phyloP scores from a whole-genome alignment of 306 rosid genomes.

The Luffa aegyptiaca region DNA sequence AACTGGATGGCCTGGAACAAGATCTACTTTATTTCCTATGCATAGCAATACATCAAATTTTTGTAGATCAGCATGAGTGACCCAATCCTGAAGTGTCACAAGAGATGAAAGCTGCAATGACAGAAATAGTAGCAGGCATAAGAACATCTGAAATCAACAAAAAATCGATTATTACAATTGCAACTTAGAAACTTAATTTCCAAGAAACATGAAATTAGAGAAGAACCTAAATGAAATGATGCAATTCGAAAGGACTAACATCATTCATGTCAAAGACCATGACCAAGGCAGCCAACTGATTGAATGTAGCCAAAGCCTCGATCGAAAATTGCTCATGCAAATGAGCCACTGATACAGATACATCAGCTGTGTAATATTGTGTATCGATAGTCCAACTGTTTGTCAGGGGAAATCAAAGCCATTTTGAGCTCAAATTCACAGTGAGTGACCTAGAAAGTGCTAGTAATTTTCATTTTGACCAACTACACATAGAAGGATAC shows the following conservation, averaged over 20 bases:
- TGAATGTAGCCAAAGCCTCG: slow-evolving; percentile 30
- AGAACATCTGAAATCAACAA: background rate
- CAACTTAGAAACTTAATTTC: background rate
- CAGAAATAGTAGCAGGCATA: background rate
- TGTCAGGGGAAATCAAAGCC: background rate
- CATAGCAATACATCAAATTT: slow-evolving; percentile 68
- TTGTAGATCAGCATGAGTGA: slow-evolving; percentile 46
- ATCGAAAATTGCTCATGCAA: slow-evolving; percentile 48
- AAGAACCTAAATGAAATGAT: background rate
- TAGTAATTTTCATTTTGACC: background rate
- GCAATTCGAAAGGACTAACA: slow-evolving; percentile 31
- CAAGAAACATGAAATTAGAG: background rate
- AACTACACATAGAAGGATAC: background rate
- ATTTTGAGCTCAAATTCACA: background rate
- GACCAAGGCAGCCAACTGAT: slow-evolving; percentile 55
- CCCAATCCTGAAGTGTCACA: slow-evolving; percentile 57
- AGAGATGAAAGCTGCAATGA: slow-evolving; percentile 56
- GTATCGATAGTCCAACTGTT: slow-evolving; percentile 74
- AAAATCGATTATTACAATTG: background rate
- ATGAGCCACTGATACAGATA: slow-evolving; percentile 64
- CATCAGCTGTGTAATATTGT: slow-evolving; percentile 76
- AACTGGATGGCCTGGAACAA: slow-evolving; percentile 63
- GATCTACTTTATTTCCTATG: slow-evolving; percentile 86
- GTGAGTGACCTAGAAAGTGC: background rate
- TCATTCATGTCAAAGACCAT: slow-evolving; percentile 77